Evolutionary conservation across 495 filamentous ascomycete species (phyloP).

Genomic region (Podospora pseudocomata): DNA sequence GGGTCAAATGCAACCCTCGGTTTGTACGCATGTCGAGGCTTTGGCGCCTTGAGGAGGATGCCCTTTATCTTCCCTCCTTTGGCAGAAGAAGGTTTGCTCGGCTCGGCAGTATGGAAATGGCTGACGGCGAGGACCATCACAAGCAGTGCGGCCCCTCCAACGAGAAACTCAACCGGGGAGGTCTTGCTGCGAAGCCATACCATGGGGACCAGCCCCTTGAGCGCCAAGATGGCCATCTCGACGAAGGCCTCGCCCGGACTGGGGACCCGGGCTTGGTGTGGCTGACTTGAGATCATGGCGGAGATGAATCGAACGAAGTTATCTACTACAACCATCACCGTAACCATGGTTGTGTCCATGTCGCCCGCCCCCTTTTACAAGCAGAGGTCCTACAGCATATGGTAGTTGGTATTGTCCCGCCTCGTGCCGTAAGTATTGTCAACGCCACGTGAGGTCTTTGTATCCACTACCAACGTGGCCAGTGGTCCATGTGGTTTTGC

Average conservation of each 20-base stretch:
- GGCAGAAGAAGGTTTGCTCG: not conserved
- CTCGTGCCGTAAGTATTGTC: not conserved
- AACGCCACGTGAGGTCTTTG: not conserved
- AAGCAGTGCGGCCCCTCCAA: constrained; percentile 13
- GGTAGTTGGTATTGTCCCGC: not conserved
- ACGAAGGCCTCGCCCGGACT: constrained; percentile 15
- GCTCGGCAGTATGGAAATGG: not conserved
- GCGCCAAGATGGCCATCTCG: constrained; percentile 13
- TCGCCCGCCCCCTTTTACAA: not conserved
- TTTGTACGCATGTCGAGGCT: not conserved
- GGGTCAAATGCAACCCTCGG: not conserved
- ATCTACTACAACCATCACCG: not conserved
- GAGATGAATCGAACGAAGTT: not conserved
- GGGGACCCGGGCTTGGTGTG: not conserved
- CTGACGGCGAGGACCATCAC: not conserved
- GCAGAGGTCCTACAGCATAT: not conserved
- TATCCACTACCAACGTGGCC: not conserved
- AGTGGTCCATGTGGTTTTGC: not conserved
- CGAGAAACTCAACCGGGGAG: constrained; percentile 21
- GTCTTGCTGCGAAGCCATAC: constrained; percentile 26
- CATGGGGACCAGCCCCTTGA: constrained; percentile 23
- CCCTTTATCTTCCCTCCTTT: not conserved
- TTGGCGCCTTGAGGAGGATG: not conserved
- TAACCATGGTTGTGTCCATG: not conserved
- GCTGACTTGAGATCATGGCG: not conserved